phyloP scores from a whole-genome alignment of 768 basidiomycete species.

The Gautieria morchelliformis region DNA sequence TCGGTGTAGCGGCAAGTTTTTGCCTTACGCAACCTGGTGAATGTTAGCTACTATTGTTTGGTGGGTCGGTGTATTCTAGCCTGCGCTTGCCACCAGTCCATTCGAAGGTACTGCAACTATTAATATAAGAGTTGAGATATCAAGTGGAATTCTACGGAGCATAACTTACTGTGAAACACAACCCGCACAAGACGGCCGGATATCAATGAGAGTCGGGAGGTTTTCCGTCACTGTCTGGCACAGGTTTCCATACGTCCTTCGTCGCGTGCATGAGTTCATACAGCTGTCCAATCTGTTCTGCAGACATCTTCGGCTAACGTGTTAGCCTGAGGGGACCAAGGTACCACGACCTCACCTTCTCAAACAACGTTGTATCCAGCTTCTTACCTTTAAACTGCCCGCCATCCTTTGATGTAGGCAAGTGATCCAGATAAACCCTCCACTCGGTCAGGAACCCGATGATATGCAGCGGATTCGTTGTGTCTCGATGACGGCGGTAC shows the following conservation, averaged over 20 bases:
- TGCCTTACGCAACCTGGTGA: slow-evolving; percentile 66
- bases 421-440: slow-evolving; percentile 81
- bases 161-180: too few relatives aligned
- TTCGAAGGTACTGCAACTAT: too few relatives aligned
- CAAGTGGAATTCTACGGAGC: too few relatives aligned
- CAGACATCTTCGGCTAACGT: slow-evolving; percentile 53
- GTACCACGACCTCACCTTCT: slow-evolving; percentile 47
- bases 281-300: slow-evolving; percentile 85
- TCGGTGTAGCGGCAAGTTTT: slow-evolving; percentile 57
- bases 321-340: background rate
- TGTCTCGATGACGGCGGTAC: slow-evolving; percentile 71
- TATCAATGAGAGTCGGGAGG: background rate
- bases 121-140: too few relatives aligned
- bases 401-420: slow-evolving; percentile 37
- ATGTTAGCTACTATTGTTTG: background rate
- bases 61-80: background rate
- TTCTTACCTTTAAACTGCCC: slow-evolving; percentile 50
- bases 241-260: slow-evolving; percentile 73
- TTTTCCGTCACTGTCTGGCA: background rate
- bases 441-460: slow-evolving; percentile 95
- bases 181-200: too few relatives aligned
- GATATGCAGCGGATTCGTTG: slow-evolving; percentile 80
- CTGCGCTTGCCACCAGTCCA: too few relatives aligned
- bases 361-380: slow-evolving; percentile 61
- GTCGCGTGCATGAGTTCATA: slow-evolving; percentile 93